Base-by-base conservation (phyloP, 2,329 filamentous ascomycete genomes). In the Trichoderma gracile region DNA sequence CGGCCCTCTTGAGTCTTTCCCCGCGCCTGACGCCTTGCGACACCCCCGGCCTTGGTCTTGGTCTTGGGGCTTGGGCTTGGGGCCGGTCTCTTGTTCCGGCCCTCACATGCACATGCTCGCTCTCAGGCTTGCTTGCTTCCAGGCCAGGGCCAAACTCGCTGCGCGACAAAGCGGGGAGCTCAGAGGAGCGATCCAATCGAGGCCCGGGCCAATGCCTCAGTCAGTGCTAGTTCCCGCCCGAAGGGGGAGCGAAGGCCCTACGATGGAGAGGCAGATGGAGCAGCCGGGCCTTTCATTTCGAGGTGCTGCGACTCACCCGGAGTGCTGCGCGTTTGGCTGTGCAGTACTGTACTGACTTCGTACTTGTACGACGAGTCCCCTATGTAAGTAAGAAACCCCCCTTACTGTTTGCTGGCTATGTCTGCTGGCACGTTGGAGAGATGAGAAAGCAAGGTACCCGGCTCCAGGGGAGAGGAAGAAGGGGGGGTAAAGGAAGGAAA, bases 271-370 rank as follows among this genome's bases (percentile, higher is more conserved):
- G 52, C 52, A 53, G 59, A 64, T 58, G 61, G 53, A 64, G 61
- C 53, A 58, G 38, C 53, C 46, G 46, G 61, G 53, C 61, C 61
- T 64, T 64, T 64, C 61, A 64, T 64, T 64, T 64, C 61, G 25
- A 58, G 53, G 38, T 62, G 49, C 59, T 62, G 38, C 59, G 21
- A 30, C 59, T 10, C n/a, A 30, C 30, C 17, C 33, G 30, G 46
- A 60, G 38, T 23, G 30, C 23, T 30, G 45, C 46, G 21, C 10
- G 33, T 38, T 12, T 38, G 33, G 33, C 33, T 14, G 12, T 38
- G 10, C 30, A 10, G 30, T 33, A 30, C 8, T n/a, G n/a, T 30
- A 38, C 33, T 38, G 33, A 10, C 5, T 30, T 30, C 12, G 33
- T 38, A 43, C 57, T n/a, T 52, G 49, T 33, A 52, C 49, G 49